A percentile compares a stretch with the other conserved stretches of the same genome.
Evolutionary conservation across 352 stramenopile genomes (phyloP).

Genomic region (Globisporangium camurandrum): DNA sequence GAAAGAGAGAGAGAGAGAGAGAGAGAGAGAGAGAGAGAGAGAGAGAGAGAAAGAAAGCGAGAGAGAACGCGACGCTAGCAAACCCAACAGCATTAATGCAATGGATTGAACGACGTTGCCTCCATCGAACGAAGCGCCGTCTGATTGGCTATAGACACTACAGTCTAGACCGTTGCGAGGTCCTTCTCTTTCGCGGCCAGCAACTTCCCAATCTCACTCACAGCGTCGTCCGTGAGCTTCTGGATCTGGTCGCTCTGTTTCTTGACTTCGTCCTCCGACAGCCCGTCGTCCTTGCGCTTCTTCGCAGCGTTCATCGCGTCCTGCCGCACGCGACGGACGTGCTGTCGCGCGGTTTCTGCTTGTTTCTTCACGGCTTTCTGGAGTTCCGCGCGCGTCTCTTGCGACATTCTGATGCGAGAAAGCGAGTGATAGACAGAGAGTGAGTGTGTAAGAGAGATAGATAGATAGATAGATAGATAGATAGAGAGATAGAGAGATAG

Average conservation of each 20-base stretch:
- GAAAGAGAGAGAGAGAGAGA: not conserved
- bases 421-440: not conserved
- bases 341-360: conserved; percentile 69
- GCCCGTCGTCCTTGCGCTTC: conserved; percentile 64
- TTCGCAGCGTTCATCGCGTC: conserved; percentile 79
- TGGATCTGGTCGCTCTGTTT: conserved; percentile 72
- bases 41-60: too few relatives aligned
- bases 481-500: too few relatives aligned
- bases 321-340: conserved; percentile 78
- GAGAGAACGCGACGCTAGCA: not conserved
- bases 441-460: not conserved
- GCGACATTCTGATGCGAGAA: conserved; percentile 56
- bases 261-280: conserved; percentile 77
- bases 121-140: not conserved
- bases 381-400: conserved; percentile 74
- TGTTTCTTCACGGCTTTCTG: conserved; percentile 80
- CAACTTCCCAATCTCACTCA: conserved; percentile 65
- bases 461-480: too few relatives aligned
- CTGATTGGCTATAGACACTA: too few relatives aligned
- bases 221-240: conserved; percentile 66
- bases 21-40: not conserved
- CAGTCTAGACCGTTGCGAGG: conserved; percentile 44
- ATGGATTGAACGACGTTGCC: not conserved
- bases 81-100: too few relatives aligned
- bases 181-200: conserved; percentile 76